Conservation (phyloP, 805 yeast species). For the Cyberlindnera amylophila region DNA sequence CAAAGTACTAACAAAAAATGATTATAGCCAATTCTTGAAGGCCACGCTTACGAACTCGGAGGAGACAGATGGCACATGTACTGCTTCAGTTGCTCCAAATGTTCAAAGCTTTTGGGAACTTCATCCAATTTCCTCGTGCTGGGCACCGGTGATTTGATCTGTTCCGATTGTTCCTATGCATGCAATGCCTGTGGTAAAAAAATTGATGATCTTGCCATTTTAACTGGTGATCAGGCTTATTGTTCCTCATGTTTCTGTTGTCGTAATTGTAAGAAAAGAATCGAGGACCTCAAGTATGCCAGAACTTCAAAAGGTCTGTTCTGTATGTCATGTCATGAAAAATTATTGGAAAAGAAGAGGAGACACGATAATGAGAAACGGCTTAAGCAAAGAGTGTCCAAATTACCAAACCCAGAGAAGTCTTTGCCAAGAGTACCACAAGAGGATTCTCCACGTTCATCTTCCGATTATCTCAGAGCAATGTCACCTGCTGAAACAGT, state of each 20-base stretch:
- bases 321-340: slow-evolving; percentile 90
- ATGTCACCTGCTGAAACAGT: slow-evolving; percentile 17
- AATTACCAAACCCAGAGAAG: slow-evolving; percentile 15
- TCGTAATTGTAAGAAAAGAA: slow-evolving; percentile 78
- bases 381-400: slow-evolving; percentile 15
- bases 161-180: slow-evolving; percentile 87
- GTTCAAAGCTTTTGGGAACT: slow-evolving; percentile 74
- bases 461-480: slow-evolving; percentile 10
- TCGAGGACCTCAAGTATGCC: slow-evolving; percentile 87
- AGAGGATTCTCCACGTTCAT: slow-evolving; percentile 11
- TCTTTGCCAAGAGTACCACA: slow-evolving; percentile 24
- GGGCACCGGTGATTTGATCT: slow-evolving; percentile 88
- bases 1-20: not conserved
- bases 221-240: slow-evolving; percentile 93
- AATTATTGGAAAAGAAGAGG: slow-evolving; percentile 70
- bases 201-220: slow-evolving; percentile 88
- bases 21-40: slow-evolving; percentile 61
- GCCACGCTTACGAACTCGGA: slow-evolving; percentile 93
- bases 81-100: slow-evolving; percentile 88
- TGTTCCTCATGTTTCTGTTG: slow-evolving; percentile 89
- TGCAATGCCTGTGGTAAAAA: slow-evolving; percentile 82
- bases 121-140: slow-evolving; percentile 86
- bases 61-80: slow-evolving; percentile 94
- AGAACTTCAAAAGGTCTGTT: slow-evolving; percentile 89
- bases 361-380: slow-evolving; percentile 44